phyloP scores from a whole-genome alignment of 2,329 filamentous ascomycete genomes.

The Alternaria longipes region DNA sequence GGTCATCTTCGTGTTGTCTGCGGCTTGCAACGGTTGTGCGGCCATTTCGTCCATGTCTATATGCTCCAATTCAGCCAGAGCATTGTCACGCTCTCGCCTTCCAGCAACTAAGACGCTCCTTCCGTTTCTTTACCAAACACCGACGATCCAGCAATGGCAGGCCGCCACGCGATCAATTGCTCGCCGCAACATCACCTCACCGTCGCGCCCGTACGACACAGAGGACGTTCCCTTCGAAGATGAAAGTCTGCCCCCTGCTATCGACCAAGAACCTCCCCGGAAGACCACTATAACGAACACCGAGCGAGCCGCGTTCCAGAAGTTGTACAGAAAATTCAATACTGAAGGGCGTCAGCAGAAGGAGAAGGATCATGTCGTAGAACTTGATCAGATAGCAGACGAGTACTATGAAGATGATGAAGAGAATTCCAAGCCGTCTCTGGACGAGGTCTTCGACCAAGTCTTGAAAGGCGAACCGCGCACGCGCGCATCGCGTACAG shows the following conservation, averaged over 20 bases:
- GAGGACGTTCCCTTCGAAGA: conserved; percentile 29
- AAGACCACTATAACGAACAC: conserved; percentile 48
- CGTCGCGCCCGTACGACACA: conserved; percentile 23
- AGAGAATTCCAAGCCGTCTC: conserved; percentile 20
- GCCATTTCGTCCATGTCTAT: conserved; percentile 39
- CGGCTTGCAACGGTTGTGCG: not conserved
- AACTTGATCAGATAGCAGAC: conserved; percentile 42
- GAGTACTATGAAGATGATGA: conserved; percentile 47
- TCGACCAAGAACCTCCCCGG: conserved; percentile 28
- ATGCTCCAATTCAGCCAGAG: conserved; percentile 42
- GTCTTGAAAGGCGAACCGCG: conserved; percentile 30
- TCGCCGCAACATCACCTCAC: conserved; percentile 34
- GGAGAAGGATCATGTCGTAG: conserved; percentile 22
- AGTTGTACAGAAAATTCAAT: conserved; percentile 43
- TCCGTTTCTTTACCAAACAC: conserved; percentile 77
- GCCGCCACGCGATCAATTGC: conserved; percentile 25
- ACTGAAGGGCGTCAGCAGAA: conserved; percentile 29
- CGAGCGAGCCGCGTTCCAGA: conserved; percentile 49
- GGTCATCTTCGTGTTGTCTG: not conserved
- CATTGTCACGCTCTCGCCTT: conserved; percentile 42
- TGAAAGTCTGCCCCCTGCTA: conserved; percentile 25
- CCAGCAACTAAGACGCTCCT: conserved; percentile 57
- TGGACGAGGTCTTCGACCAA: conserved; percentile 47
- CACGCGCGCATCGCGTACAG: conserved; percentile 2
- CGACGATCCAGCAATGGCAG: conserved; percentile 63